A percentile compares a stretch with the other conserved stretches of the same genome.
Conservation (phyloP, 2,329 filamentous ascomycete species). For the Coniochaeta pulveracea region DNA sequence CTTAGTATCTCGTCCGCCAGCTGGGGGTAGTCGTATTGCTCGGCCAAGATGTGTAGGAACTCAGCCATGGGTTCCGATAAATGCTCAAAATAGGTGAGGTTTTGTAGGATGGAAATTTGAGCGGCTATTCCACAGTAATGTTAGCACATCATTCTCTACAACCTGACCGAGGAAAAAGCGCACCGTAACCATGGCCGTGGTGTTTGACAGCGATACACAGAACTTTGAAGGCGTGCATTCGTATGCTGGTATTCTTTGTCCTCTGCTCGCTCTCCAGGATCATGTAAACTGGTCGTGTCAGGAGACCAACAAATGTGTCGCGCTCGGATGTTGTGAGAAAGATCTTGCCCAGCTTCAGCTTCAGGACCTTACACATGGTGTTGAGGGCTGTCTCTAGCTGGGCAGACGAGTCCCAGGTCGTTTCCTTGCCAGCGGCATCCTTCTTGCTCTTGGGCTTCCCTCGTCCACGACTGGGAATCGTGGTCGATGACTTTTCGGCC, state of each 20-base stretch:
- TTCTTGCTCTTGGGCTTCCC: slow-evolving; percentile 68
- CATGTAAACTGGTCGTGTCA: slow-evolving; percentile 88
- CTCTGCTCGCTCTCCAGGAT: slow-evolving; percentile 89
- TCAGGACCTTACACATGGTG: slow-evolving; percentile 91
- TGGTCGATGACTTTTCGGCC: slow-evolving; percentile 72
- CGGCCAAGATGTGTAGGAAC: slow-evolving; percentile 87
- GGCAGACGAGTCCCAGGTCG: slow-evolving; percentile 74
- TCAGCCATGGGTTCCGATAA: slow-evolving; percentile 99
- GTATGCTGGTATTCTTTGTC: slow-evolving; percentile 76
- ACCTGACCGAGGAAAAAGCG: slow-evolving; percentile 12
- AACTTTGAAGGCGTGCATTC: slow-evolving; percentile 97
- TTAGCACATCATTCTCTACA: slow-evolving; percentile 7
- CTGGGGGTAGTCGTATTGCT: slow-evolving; percentile 96
- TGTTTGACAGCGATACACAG: slow-evolving; percentile 95
- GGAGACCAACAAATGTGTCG: slow-evolving; percentile 85
- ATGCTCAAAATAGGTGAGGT: slow-evolving; percentile 95
- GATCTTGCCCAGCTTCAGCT: slow-evolving; percentile 81
- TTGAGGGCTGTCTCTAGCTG: slow-evolving; percentile 86
- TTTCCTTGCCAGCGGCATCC: slow-evolving; percentile 59
- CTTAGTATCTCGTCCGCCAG: slow-evolving; percentile 86
- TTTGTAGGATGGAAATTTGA: slow-evolving; percentile 96
- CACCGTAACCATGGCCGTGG: slow-evolving; percentile 92
- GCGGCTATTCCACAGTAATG: slow-evolving; percentile 52
- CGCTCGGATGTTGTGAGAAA: slow-evolving; percentile 94
- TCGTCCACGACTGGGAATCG: slow-evolving; percentile 59